Evolutionary conservation across 2,329 filamentous ascomycete genomes (phyloP), one percentile per base, ranked within the genome.

Genomic region (Pleochaeta shiraiana): DNA sequence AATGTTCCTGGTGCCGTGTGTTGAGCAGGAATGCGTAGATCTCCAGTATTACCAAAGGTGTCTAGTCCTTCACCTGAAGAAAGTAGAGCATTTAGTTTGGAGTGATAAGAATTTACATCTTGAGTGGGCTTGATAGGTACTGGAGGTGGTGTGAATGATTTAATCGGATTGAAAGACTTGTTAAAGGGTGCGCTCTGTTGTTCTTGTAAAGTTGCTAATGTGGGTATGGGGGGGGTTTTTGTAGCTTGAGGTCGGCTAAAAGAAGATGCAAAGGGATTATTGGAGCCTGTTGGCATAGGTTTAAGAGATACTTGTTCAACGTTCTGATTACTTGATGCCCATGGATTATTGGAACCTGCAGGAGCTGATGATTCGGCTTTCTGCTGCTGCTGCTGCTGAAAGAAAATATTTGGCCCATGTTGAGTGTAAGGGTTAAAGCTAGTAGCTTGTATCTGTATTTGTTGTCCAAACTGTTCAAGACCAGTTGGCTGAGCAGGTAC

Each of bases 1-100:
- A 97, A 98, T 0, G 88, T 95, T 30, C 92, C 93, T 0, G 93
- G 93, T 0, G 93, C 90, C 0, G 93, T 98, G 74, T 98, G 93
- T 73, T 98, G 93, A 1, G 93, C 85, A 1, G 93, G 93, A 68
- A 98, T 95, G 74, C 93, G 90, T 59, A 95, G 80, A 68, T 97
- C 89, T 69, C 93, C 93, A n/a, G 89, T 89, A 74, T 98, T 98
- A 68, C 93, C 93, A 73, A 95, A 98, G 0, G 93, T 98, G 73
- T 98, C 93, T 78, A 95, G 88, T 28, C 93, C 93, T 65, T 98
- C 93, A 68, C 93, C 91, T 28, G 81, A 84, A 2, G 90, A 82
- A 55, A 98, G 83, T 37, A 98, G 83, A 1, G 87, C 82, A 73
- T 97, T 97, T 69, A 98, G 86, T 71, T 83, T 87, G 26, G 86